phyloP scores from a whole-genome alignment of 768 basidiomycete species.

The Chiua virens region DNA sequence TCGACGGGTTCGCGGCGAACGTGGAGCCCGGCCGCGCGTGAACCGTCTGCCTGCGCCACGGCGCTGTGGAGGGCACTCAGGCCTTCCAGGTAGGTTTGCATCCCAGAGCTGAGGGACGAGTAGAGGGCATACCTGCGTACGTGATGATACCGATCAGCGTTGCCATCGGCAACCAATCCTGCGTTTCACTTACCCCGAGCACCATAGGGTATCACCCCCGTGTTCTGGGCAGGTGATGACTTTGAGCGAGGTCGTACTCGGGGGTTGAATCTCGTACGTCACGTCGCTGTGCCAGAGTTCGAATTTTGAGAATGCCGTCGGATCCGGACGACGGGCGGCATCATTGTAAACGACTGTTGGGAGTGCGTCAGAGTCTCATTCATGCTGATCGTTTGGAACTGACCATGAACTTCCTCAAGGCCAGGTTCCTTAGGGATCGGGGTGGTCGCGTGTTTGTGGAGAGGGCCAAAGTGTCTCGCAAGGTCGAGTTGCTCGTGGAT shows the following conservation, averaged over 20 bases:
- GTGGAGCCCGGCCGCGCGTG: slow-evolving; percentile 64
- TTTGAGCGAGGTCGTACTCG: slow-evolving; percentile 75
- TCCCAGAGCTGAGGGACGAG: slow-evolving; percentile 71
- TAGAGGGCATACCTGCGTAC: slow-evolving; percentile 70
- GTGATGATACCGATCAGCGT: neutral
- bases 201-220: slow-evolving; percentile 83
- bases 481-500: slow-evolving; percentile 72
- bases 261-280: slow-evolving; percentile 80
- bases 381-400: slow-evolving; percentile 12
- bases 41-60: slow-evolving; percentile 74
- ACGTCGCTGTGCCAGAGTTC: slow-evolving; percentile 87
- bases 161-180: slow-evolving; percentile 3
- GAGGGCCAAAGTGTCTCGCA: slow-evolving; percentile 67
- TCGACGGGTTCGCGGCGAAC: slow-evolving; percentile 71
- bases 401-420: slow-evolving; percentile 74
- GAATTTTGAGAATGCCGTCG: slow-evolving; percentile 63
- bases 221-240: slow-evolving; percentile 66
- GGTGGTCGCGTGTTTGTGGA: slow-evolving; percentile 84
- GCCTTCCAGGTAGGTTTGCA: slow-evolving; percentile 77
- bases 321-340: slow-evolving; percentile 58
- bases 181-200: slow-evolving; percentile 57
- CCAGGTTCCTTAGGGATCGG: slow-evolving; percentile 69
- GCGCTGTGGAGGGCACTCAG: slow-evolving; percentile 74
- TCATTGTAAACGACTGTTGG: slow-evolving; percentile 69
- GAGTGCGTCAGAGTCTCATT: slow-evolving; percentile 5